These are phyloP conservation scores for Aspergillus coremiiformis DNA, from an alignment of 495 filamentous ascomycete genomes.

Conservation along the genomic window DNA sequence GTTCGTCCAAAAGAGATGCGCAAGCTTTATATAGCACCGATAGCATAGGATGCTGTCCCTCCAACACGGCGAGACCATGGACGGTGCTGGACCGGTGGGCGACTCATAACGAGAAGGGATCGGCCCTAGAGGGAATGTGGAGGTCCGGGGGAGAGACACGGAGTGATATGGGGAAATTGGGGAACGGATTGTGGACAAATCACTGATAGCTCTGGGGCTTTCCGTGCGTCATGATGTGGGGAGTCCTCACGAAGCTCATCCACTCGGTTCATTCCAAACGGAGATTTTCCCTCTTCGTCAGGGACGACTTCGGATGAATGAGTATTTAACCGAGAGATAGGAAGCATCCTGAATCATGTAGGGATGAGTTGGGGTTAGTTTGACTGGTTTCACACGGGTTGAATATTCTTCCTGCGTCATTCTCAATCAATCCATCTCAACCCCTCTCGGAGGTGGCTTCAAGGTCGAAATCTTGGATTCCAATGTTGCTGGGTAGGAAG, in stretches of 20 bases:
- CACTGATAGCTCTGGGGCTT: slow-evolving; percentile 2
- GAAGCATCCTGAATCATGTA: not conserved
- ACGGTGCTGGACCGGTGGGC: slow-evolving; percentile 3
- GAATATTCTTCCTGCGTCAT: not conserved
- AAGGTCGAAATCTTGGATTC: no score
- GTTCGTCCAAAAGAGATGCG: not conserved
- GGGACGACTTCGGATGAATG: not conserved
- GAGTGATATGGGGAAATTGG: not conserved
- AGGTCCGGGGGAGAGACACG: slow-evolving; percentile 9
- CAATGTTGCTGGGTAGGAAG: no score
- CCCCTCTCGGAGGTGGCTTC: not conserved
- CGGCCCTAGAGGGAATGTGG: slow-evolving; percentile 8
- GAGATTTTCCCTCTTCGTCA: slow-evolving; percentile 3
- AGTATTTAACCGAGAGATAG: not conserved
- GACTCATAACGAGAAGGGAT: slow-evolving; percentile 5
- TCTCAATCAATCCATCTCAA: no score
- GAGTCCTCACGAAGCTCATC: not conserved
- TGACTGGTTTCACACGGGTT: not conserved
- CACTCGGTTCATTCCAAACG: slow-evolving; percentile 7
- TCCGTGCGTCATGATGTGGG: slow-evolving; percentile 6
- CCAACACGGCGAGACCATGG: slow-evolving; percentile 5
- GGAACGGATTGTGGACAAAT: slow-evolving; percentile 5
- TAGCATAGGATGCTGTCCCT: not conserved
- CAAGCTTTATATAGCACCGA: slow-evolving; percentile 1
- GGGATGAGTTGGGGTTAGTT: not conserved